Conservation (phyloP, 441 rosid species). For the Pelargonium fulgidum region DNA sequence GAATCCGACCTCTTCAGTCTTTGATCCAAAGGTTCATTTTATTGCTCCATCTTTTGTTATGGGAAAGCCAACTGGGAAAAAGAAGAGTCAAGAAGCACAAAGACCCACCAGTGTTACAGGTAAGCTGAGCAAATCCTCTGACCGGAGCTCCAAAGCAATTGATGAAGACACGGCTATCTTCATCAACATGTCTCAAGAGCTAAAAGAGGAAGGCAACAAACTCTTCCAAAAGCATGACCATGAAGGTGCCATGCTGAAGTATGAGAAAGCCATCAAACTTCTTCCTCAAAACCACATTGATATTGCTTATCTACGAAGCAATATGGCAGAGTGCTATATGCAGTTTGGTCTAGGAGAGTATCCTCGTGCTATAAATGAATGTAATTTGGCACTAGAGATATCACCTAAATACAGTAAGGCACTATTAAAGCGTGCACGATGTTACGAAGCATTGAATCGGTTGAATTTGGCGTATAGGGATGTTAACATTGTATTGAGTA, state of each 20-base stretch:
- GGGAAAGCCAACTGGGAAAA: constrained; percentile 8
- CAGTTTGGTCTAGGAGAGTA: constrained; percentile 52
- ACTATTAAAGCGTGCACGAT: constrained; percentile 57
- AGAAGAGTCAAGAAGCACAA: constrained; percentile 1
- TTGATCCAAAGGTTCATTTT: neutral
- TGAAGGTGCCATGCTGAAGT: constrained; percentile 48
- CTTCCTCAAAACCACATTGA: constrained; percentile 49
- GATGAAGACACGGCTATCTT: constrained; percentile 38
- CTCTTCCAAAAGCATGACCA: constrained; percentile 53
- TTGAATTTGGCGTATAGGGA: constrained; percentile 52
- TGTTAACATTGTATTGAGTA: constrained; percentile 40
- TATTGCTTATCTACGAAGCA: constrained; percentile 46
- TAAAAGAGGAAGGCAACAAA: constrained; percentile 59
- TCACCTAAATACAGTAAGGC: constrained; percentile 53
- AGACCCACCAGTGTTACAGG: neutral
- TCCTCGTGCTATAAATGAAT: constrained; percentile 46
- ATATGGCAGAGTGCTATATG: constrained; percentile 65
- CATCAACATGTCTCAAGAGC: constrained; percentile 43
- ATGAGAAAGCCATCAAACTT: constrained; percentile 53
- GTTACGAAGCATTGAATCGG: constrained; percentile 60
- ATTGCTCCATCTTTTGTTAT: neutral
- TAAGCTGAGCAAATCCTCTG: neutral
- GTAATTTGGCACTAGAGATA: constrained; percentile 52
- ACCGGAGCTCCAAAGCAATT: constrained; percentile 22
- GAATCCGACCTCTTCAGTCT: neutral